Evolutionary conservation across 257 asterid species (phyloP), one percentile per base, ranked within the genome.

Genomic region (Dorcoceras hygrometricum): DNA sequence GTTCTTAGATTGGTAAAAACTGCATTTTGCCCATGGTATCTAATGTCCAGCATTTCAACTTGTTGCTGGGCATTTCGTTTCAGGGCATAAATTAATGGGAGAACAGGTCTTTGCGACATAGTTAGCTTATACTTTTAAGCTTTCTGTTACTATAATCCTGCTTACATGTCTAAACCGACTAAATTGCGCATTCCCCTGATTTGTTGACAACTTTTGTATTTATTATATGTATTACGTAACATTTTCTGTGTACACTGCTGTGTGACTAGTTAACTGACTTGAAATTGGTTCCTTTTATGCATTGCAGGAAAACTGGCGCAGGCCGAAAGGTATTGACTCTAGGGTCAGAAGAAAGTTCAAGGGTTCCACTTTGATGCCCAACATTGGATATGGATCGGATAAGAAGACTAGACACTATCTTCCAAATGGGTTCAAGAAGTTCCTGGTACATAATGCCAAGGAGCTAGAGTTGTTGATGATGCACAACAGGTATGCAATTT

Each of bases 271-370:
- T 10, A 9, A 57, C 72, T 71, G 43, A 46, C 2, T 23, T 4
- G 67, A 62, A 1, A 23, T 6, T 71, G 8, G 59, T 55, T 12
- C 2, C 2, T n/a, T 76, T 1, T 2, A 6, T 57, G 16, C 1
- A 6, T 18, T 26, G 25, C 73, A 85, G 94, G 23, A 76, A 61
- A 89, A 62, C 72, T 87, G 91, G 88, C 89, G 89, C 14, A 71
- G 95, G 29, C 95, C 95, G 0, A 87, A 89, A 86, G 91, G 89
- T 82, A 89, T 83, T 12, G 95, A 89, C 62, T 85, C 93, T 23
- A 71, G 91, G 28, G 95, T 87, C 53, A 61, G 93, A 26, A 82
- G 93, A 73, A 87, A 87, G 88, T 89, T 89, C 73, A 82, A 87
- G 75, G 89, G 96, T 20, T 82, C 87, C 1, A 71, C 71, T 2